These are phyloP conservation scores for Melaleuca quinquenervia DNA, from an alignment of 345 rosid species.

Conservation along the genomic window DNA sequence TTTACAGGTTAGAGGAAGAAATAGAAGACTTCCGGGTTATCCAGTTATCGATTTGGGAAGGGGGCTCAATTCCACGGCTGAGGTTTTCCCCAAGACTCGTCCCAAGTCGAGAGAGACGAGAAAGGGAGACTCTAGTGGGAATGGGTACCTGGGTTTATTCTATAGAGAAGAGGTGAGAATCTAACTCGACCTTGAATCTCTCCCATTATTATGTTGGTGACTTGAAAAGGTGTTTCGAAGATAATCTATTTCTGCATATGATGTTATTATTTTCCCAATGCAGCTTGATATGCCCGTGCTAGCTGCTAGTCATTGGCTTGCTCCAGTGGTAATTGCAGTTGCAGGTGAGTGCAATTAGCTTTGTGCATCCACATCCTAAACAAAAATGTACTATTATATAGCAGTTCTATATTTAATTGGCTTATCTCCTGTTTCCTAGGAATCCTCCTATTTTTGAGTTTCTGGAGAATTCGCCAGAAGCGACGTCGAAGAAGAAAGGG, in stretches of 20 bases:
- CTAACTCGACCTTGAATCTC: not conserved
- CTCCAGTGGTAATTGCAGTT: constrained; percentile 55
- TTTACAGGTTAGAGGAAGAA: constrained; percentile 60
- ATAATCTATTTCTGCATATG: not conserved
- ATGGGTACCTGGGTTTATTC: constrained; percentile 47
- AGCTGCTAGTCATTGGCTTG: constrained; percentile 66
- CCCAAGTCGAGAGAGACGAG: constrained; percentile 21
- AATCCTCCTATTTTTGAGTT: constrained; percentile 44
- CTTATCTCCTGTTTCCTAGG: constrained; percentile 27
- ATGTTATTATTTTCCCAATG: not conserved
- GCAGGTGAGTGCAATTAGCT: constrained; percentile 32
- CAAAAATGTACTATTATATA: too few relatives aligned
- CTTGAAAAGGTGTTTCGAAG: not conserved
- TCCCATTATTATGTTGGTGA: not conserved
- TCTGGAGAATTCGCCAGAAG: constrained; percentile 73
- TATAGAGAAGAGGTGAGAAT: constrained; percentile 65
- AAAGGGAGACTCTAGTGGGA: constrained; percentile 29
- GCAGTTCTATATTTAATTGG: not conserved
- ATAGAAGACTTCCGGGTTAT: constrained; percentile 61
- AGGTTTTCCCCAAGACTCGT: constrained; percentile 19
- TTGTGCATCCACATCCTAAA: not conserved
- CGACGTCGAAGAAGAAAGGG: constrained; percentile 63
- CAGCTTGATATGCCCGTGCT: constrained; percentile 75
- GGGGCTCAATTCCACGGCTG: constrained; percentile 41
- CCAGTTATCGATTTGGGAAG: constrained; percentile 46